Evolutionary conservation across 1,284 basidiomycete species (phyloP).

Genomic region (Moniliella sp.): DNA sequence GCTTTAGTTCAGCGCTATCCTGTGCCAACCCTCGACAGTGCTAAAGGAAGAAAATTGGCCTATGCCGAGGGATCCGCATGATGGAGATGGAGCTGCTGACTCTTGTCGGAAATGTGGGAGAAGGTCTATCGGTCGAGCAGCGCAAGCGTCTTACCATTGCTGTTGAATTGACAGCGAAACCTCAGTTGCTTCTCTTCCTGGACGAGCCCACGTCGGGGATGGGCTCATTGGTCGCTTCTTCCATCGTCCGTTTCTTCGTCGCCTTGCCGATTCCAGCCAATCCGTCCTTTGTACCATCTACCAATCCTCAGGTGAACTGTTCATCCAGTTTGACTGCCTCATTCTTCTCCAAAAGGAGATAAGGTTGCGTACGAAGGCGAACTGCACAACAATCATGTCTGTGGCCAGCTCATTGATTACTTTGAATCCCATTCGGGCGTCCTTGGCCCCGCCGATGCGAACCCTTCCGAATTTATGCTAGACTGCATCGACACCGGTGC

Average conservation of each 20-base stretch:
- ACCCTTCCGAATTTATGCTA: constrained; percentile 24
- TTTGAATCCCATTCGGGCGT: no score
- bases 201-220: constrained; percentile 27
- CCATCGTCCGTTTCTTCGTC: constrained; percentile 28
- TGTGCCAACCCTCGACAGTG: constrained; percentile 14
- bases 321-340: constrained; percentile 18
- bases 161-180: constrained; percentile 22
- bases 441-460: constrained; percentile 14
- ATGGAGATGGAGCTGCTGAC: constrained; percentile 19
- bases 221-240: constrained; percentile 11
- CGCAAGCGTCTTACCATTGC: constrained; percentile 23
- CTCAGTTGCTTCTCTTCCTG: constrained; percentile 21
- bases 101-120: constrained; percentile 13
- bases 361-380: neutral
- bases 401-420: no score
- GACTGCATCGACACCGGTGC: constrained; percentile 6
- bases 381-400: neutral
- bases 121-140: constrained; percentile 19
- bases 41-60: constrained; percentile 10
- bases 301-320: constrained; percentile 29
- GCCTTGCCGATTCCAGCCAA: constrained; percentile 27
- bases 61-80: constrained; percentile 17
- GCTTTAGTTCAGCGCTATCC: constrained; percentile 16
- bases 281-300: constrained; percentile 35
- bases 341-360: constrained; percentile 15